Base-by-base conservation (phyloP, 306 rosid species). In the Potentilla sterilis region DNA sequence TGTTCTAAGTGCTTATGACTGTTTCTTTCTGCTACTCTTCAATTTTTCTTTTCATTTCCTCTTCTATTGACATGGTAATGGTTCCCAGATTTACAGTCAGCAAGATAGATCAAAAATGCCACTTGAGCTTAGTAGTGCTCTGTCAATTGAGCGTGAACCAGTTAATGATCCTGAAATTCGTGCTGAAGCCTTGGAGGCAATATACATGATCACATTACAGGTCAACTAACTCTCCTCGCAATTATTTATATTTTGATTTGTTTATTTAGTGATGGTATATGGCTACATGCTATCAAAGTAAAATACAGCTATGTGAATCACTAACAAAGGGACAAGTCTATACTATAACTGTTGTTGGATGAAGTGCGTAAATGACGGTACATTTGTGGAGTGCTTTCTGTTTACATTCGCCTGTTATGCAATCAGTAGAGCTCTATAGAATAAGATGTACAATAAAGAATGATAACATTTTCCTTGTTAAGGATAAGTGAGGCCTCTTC, bases 71-170 rank as follows among this genome's bases (percentile, higher is more conserved):
- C 68, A 14, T 44, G 75, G 48, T 62, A 18, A 34, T 67, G 70
- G 62, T 83, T 34, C 22, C 70, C 89, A 94, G 97, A 80, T 94
- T 76, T 94, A 90, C 75, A 85, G 75, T 64, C 87, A 90, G 81
- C 85, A 87, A 78, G 98, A 92, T 84, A 87, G 91, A 40, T 87
- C 74, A 11, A 91, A 91, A 84, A 94, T 94, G 98, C 98, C 97
- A 66, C 95, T 87, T 83, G 98, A 94, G 82, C 92, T 94, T 78
- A 89, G 85, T 64, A 86, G 88, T 76, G 98, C 87, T 34, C 98
- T 94, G 55, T 83, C 93, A n/a, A 94, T 94, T 75, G 96, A 94
- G 77, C 96, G 97, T 11, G 98, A 94, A 68, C 83, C 87, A 59
- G 92, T 87, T 79, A 76, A 51, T 38, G 96, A 94, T 86, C 90